These are phyloP conservation scores for Solanum paucissectum DNA, from an alignment of 257 asterid genomes.

Conservation along the genomic window DNA sequence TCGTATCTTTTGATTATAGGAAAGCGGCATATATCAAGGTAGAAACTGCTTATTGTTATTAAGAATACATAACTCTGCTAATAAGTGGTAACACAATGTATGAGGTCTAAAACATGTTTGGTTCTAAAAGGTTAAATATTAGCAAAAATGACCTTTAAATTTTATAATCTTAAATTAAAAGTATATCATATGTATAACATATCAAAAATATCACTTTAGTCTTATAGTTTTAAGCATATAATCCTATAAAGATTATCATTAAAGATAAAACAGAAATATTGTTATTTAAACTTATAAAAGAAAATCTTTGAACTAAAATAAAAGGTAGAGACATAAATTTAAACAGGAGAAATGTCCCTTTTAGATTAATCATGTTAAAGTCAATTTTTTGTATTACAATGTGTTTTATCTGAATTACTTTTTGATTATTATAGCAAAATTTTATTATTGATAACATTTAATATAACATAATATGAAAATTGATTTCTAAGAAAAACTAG, in stretches of 20 bases:
- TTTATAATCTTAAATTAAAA: no score
- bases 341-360: background rate
- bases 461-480: background rate
- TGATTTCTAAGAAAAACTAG: no score
- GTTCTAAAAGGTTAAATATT: no score
- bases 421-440: background rate
- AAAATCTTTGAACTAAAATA: background rate
- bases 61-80: background rate
- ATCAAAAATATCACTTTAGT: background rate
- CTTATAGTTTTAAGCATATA: background rate
- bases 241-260: background rate
- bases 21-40: no score
- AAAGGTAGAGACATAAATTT: background rate
- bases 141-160: no score
- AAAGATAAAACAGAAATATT: no score
- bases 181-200: no score
- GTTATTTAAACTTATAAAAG: no score
- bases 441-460: no score
- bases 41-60: background rate
- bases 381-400: background rate
- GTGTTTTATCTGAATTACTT: background rate
- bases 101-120: no score
- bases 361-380: background rate
- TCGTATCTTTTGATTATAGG: background rate
- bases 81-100: background rate